Conservation (phyloP, 768 basidiomycete species). For the Tricholoma hemisulphureum region DNA sequence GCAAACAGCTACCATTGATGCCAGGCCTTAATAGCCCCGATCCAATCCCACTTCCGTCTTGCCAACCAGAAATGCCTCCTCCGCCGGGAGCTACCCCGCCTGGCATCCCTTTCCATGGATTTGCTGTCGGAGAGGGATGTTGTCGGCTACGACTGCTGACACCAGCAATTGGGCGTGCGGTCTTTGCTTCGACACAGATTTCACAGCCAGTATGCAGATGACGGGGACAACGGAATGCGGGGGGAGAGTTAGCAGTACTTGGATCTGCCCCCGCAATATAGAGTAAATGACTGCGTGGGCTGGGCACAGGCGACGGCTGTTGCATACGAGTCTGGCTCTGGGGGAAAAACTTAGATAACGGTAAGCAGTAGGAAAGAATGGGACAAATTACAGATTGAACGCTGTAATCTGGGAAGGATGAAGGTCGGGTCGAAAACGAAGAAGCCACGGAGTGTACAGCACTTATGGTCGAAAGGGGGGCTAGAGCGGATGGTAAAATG, state of each 20-base stretch:
- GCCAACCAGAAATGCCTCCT: conserved; percentile 68
- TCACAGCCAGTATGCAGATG: conserved; percentile 74
- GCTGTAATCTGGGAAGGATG: conserved; percentile 13
- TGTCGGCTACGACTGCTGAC: conserved; percentile 22
- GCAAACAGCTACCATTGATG: conserved; percentile 54
- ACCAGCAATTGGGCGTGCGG: conserved; percentile 27
- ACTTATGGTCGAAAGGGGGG: conserved; percentile 22
- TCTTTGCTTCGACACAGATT: conserved; percentile 70
- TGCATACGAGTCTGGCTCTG: conserved; percentile 4
- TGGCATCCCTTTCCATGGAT: conserved; percentile 34
- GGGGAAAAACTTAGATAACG: conserved; percentile 7
- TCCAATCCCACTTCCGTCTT: conserved; percentile 72
- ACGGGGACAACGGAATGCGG: conserved; percentile 64
- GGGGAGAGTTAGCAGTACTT: conserved; percentile 58
- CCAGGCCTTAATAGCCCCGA: conserved; percentile 63
- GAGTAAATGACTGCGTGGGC: conserved; percentile 44
- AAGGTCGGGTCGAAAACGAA: conserved; percentile 13
- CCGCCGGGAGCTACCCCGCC: conserved; percentile 36
- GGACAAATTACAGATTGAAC: conserved; percentile 12
- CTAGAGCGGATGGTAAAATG: conserved; percentile 24
- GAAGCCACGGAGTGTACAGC: conserved; percentile 2
- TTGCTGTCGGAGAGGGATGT: conserved; percentile 14
- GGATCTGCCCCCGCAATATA: conserved; percentile 65
- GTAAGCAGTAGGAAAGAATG: neutral
- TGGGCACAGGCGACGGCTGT: conserved; percentile 26